Percentiles rank a stretch among this genome's conserved stretches.
Evolutionary conservation across 805 yeast species (phyloP).

Genomic region (Cyberlindnera mrakii): DNA sequence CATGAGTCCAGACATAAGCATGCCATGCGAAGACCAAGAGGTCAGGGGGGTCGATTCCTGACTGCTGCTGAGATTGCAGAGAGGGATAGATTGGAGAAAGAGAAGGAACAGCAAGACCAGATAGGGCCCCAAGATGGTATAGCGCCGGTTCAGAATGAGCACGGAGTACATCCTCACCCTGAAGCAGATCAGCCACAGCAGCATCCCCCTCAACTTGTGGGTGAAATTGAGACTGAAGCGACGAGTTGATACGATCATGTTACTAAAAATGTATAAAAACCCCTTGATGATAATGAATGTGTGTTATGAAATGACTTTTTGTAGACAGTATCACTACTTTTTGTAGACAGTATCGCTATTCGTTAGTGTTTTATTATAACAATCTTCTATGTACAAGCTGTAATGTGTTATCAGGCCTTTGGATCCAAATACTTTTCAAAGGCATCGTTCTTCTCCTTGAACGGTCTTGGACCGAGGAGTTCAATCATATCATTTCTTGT

Average conservation of each 20-base stretch:
- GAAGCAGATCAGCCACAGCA: not conserved
- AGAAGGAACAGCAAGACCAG: conserved; percentile 15
- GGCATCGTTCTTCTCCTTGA: conserved; percentile 85
- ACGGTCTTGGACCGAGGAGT: conserved; percentile 85
- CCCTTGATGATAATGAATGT: not conserved
- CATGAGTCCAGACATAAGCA: conserved; percentile 98
- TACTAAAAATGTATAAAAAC: no score
- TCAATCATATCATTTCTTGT: conserved; percentile 93
- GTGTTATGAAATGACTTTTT: not conserved
- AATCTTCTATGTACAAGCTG: no score
- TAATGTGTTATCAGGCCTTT: conserved; percentile 5
- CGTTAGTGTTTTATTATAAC: no score
- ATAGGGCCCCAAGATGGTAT: not conserved
- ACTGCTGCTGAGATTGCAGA: conserved; percentile 84
- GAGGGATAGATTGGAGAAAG: conserved; percentile 36
- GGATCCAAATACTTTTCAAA: conserved; percentile 65
- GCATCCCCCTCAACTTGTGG: no score
- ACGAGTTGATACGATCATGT: no score
- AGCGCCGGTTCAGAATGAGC: not conserved
- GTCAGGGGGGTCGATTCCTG: conserved; percentile 95
- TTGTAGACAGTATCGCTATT: not conserved
- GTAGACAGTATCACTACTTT: not conserved
- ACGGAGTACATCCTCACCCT: not conserved
- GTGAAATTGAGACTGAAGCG: no score
- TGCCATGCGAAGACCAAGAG: conserved; percentile 98